Percentiles rank a stretch among this genome's conserved stretches.
Evolutionary conservation across 495 filamentous ascomycete genomes (phyloP).

Genomic region (Podospora comata): DNA sequence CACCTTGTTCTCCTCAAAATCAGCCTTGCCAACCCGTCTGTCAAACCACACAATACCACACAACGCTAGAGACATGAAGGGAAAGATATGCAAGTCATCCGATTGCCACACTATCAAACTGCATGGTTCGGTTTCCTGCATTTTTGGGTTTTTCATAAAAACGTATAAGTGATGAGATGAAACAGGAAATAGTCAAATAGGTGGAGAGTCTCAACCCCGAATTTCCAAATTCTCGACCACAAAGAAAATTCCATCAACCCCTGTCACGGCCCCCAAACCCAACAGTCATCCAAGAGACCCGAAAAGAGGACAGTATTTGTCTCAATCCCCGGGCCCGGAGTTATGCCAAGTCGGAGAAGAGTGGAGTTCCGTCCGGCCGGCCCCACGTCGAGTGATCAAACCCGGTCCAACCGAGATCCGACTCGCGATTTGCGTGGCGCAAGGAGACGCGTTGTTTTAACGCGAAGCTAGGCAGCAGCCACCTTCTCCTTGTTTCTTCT

Average conservation of each 20-base stretch:
- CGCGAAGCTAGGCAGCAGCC: slow-evolving; percentile 2
- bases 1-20: not conserved
- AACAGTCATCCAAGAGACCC: not conserved
- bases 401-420: not conserved
- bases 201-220: not conserved
- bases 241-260: not conserved
- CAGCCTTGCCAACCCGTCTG: not conserved
- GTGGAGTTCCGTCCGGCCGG: not conserved
- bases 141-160: not conserved
- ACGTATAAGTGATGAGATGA: not conserved
- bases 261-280: not conserved
- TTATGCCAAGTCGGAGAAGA: slow-evolving; percentile 4
- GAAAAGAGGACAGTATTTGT: slow-evolving; percentile 10
- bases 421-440: not conserved
- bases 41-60: not conserved
- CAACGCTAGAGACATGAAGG: not conserved
- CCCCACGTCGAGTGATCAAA: not conserved
- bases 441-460: not conserved
- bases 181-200: not conserved
- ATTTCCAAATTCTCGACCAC: not conserved
- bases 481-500: not conserved
- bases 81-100: not conserved
- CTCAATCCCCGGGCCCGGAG: slow-evolving; percentile 1
- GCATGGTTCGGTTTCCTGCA: not conserved
- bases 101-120: not conserved